Evolutionary conservation across 1,284 basidiomycete species (phyloP).

Genomic region (Lentinus polychrous): DNA sequence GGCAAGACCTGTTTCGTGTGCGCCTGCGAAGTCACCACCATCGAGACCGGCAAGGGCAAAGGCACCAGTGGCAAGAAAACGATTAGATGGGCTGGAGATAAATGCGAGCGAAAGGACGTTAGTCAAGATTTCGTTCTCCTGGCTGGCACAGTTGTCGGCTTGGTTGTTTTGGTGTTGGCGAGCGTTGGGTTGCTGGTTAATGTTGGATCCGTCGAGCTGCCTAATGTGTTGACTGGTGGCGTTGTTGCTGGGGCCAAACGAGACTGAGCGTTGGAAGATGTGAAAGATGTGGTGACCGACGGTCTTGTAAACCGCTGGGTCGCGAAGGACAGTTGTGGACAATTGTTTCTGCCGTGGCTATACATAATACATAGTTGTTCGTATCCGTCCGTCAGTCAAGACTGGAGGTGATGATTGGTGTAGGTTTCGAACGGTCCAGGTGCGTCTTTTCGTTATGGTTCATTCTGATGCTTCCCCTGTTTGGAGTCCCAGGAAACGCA

Average conservation of each 20-base stretch:
- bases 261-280: conserved; percentile 30
- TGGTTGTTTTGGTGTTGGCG: conserved; percentile 60
- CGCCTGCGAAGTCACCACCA: conserved; percentile 42
- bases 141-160: conserved; percentile 55
- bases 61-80: conserved; percentile 28
- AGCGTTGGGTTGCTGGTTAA: conserved; percentile 60
- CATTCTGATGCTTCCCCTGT: no score
- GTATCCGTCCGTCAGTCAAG: no score
- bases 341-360: no score
- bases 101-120: conserved; percentile 71
- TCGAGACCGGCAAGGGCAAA: conserved; percentile 41
- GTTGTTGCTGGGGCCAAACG: conserved; percentile 41
- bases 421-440: no score
- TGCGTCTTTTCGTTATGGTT: no score
- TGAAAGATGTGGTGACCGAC: not conserved
- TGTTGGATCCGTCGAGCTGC: conserved; percentile 55
- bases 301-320: not conserved
- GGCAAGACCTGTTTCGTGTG: conserved; percentile 72
- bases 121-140: conserved; percentile 75
- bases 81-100: conserved; percentile 58
- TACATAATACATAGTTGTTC: no score
- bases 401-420: no score
- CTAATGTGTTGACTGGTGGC: conserved; percentile 63
- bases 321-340: no score
- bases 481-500: no score